Conservation (phyloP, 1,139 yeast species). For the Protomyces pachydermus region DNA sequence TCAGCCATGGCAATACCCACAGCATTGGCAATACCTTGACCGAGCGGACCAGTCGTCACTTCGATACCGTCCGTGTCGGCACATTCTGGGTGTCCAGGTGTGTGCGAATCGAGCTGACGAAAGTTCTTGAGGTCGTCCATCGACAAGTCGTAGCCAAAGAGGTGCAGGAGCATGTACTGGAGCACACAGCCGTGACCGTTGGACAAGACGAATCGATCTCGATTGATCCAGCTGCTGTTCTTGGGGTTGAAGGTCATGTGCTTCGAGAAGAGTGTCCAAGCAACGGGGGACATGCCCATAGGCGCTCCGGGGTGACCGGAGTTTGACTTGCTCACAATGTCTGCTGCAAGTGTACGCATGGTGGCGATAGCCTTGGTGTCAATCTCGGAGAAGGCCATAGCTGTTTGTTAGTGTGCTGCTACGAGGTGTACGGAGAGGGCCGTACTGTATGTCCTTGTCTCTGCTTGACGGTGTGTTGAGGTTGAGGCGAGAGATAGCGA, state of each 20-base stretch:
- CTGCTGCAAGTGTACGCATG: conserved; percentile 81
- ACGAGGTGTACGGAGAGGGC: neutral
- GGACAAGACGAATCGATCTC: conserved; percentile 91
- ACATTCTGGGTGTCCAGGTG: conserved; percentile 97
- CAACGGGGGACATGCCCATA: conserved; percentile 91
- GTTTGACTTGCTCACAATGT: conserved; percentile 81
- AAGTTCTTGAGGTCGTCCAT: conserved; percentile 85
- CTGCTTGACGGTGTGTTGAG: neutral
- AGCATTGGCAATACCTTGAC: conserved; percentile 96
- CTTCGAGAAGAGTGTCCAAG: conserved; percentile 68
- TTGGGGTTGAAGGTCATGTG: conserved; percentile 79
- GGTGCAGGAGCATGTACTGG: conserved; percentile 76
- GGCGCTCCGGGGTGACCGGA: conserved; percentile 99
- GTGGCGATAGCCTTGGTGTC: conserved; percentile 79
- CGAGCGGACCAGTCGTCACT: conserved; percentile 98
- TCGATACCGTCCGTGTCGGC: conserved; percentile 80
- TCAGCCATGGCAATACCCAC: conserved; percentile 97
- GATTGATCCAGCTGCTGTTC: conserved; percentile 86
- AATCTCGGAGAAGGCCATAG: conserved; percentile 46
- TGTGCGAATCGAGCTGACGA: conserved; percentile 85
- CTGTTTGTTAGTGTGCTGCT: neutral
- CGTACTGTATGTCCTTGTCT: neutral
- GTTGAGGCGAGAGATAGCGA: neutral
- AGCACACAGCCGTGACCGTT: conserved; percentile 97
- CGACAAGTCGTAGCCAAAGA: conserved; percentile 75